phyloP scores from a whole-genome alignment of 2,329 filamentous ascomycete species.

The Didymella exigua region DNA sequence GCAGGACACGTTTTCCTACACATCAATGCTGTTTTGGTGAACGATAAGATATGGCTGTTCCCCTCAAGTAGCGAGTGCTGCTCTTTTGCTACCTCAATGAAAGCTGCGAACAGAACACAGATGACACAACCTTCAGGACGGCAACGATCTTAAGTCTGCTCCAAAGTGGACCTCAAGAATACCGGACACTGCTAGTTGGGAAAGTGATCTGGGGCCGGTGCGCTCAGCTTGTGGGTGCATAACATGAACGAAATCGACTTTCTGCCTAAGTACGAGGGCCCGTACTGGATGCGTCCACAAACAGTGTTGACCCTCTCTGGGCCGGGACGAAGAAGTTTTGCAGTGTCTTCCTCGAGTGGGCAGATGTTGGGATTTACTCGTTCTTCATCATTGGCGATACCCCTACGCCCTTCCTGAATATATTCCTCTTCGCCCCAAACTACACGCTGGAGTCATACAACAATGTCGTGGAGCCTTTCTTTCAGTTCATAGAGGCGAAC shows the following conservation, averaged over 20 bases:
- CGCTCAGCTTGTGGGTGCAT: slow-evolving; percentile 16
- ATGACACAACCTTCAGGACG: no score
- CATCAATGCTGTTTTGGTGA: neutral
- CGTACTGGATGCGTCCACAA: neutral
- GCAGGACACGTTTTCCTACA: neutral
- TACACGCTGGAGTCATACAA: neutral
- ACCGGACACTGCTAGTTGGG: slow-evolving; percentile 24
- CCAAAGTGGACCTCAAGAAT: no score
- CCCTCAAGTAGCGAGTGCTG: no score
- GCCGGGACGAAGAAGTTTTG: neutral
- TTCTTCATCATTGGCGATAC: slow-evolving; percentile 2
- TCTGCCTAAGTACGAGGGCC: slow-evolving; percentile 4
- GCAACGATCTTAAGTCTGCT: no score
- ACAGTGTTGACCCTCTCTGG: neutral
- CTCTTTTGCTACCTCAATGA: no score
- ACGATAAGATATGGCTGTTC: neutral
- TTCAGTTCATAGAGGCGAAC: slow-evolving; percentile 6
- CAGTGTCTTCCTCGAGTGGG: neutral
- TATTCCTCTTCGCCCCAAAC: neutral
- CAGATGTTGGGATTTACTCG: neutral
- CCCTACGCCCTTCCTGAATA: neutral
- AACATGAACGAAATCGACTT: slow-evolving; percentile 15
- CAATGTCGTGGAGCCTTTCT: neutral
- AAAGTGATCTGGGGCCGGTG: slow-evolving; percentile 13
- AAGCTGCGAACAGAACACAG: no score